phyloP scores from a whole-genome alignment of 2,329 filamentous ascomycete genomes.

The Epichloe aotearoae region DNA sequence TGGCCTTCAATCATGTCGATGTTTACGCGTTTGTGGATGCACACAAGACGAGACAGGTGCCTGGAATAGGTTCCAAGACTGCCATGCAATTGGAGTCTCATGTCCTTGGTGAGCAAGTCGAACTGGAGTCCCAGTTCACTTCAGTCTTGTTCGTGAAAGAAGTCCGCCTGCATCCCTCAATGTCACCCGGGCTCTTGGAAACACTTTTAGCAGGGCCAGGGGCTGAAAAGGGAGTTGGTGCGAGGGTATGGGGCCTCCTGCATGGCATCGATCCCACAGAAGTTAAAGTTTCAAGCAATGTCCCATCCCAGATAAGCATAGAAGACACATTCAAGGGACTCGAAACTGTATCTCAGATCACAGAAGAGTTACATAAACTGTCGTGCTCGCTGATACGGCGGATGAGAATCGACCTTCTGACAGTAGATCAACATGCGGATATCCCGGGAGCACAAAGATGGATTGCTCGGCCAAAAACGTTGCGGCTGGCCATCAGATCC shows the following conservation, averaged over 20 bases:
- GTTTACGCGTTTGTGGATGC: slow-evolving; percentile 58
- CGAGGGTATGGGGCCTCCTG: slow-evolving; percentile 62
- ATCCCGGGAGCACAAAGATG: slow-evolving; percentile 34
- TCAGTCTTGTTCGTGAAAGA: slow-evolving; percentile 48
- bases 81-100: slow-evolving; percentile 37
- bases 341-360: slow-evolving; percentile 48
- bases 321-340: slow-evolving; percentile 80
- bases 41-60: slow-evolving; percentile 67
- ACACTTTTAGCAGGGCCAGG: slow-evolving; percentile 57
- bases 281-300: slow-evolving; percentile 55
- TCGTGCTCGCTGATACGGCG: slow-evolving; percentile 58
- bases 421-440: slow-evolving; percentile 28
- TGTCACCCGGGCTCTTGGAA: slow-evolving; percentile 54
- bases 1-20: slow-evolving; percentile 47
- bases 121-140: slow-evolving; percentile 23
- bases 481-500: slow-evolving; percentile 68
- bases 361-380: slow-evolving; percentile 55
- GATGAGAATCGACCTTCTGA: slow-evolving; percentile 65
- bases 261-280: slow-evolving; percentile 68
- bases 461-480: slow-evolving; percentile 67
- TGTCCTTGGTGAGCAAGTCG: slow-evolving; percentile 26
- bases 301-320: slow-evolving; percentile 84
- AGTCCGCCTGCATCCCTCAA: slow-evolving; percentile 47
- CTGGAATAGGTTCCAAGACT: slow-evolving; percentile 70
- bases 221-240: slow-evolving; percentile 56